Evolutionary conservation across 1,284 basidiomycete species (phyloP).

Genomic region (Sphagnurus paluster): DNA sequence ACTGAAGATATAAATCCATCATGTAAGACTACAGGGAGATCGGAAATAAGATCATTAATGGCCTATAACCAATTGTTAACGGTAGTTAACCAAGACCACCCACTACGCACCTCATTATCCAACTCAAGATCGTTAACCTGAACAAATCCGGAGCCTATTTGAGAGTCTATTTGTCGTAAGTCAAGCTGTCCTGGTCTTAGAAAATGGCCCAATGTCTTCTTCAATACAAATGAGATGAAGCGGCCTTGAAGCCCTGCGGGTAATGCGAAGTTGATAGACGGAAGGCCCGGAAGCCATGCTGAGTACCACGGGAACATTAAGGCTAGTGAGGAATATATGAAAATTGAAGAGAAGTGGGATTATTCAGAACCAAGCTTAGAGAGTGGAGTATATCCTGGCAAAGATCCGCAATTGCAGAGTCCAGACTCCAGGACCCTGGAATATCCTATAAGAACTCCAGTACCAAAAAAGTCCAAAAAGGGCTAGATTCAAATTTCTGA

Average conservation of each 20-base stretch:
- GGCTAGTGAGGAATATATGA: background rate
- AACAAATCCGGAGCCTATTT: constrained; percentile 86
- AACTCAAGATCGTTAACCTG: constrained; percentile 85
- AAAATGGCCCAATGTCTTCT: constrained; percentile 82
- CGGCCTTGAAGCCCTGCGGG: constrained; percentile 85
- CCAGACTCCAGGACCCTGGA: no score
- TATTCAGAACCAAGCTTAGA: no score
- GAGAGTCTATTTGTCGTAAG: constrained; percentile 85
- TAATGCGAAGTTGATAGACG: constrained; percentile 67
- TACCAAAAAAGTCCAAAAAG: no score
- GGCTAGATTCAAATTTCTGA: no score
- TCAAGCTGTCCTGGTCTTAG: constrained; percentile 89
- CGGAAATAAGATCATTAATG: constrained; percentile 73
- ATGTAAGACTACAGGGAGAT: constrained; percentile 68
- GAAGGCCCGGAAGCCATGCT: constrained; percentile 63
- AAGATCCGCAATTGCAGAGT: no score
- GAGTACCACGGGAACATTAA: constrained; percentile 38
- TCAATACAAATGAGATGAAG: constrained; percentile 88
- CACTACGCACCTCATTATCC: constrained; percentile 64
- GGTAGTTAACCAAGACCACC: background rate
- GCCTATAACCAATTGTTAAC: constrained; percentile 49
- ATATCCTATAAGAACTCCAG: no score
- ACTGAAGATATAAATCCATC: constrained; percentile 75
- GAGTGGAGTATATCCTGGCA: background rate
- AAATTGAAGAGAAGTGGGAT: no score